A percentile compares a stretch with the other conserved stretches of the same genome.
These are phyloP conservation scores for Pneumocystis canis DNA, from an alignment of 1,139 yeast genomes.

Conservation along the genomic window DNA sequence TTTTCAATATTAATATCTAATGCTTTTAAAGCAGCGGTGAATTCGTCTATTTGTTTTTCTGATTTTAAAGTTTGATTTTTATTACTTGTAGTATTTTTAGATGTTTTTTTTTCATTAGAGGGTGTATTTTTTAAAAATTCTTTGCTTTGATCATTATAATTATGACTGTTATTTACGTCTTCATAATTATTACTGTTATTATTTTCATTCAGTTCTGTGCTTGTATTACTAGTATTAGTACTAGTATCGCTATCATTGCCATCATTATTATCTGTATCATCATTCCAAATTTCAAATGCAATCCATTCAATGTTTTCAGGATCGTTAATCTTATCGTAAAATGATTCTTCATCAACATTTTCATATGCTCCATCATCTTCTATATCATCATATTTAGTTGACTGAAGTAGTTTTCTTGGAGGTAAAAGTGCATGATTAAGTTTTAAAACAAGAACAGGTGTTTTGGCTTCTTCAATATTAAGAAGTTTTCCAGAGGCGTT, in stretches of 20 bases:
- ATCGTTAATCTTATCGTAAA: conserved; percentile 13
- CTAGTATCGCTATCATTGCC: conserved; percentile 19
- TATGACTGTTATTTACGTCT: conserved; percentile 11
- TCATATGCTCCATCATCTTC: conserved; percentile 9
- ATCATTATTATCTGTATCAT: conserved; percentile 22
- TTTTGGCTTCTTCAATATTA: conserved; percentile 45
- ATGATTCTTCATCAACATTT: conserved; percentile 22
- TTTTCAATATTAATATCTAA: conserved; percentile 4
- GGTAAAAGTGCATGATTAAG: conserved; percentile 25
- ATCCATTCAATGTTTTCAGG: conserved; percentile 31
- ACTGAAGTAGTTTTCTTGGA: conserved; percentile 8
- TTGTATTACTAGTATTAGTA: conserved; percentile 17
- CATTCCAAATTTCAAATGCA: conserved; percentile 35
- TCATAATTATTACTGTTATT: conserved; percentile 3
- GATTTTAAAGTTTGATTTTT: not conserved
- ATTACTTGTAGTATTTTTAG: not conserved
- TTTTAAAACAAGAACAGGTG: conserved; percentile 58
- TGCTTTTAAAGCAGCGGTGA: conserved; percentile 9
- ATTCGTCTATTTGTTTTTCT: conserved; percentile 5
- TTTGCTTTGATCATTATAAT: not conserved
- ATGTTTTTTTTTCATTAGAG: not conserved
- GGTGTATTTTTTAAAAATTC: not conserved
- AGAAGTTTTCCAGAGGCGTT: conserved; percentile 59
- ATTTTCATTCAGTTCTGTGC: conserved; percentile 18
- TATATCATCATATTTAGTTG: not conserved